These are phyloP conservation scores for Clonostachys solani DNA, from an alignment of 2,329 filamentous ascomycete species.

Conservation along the genomic window DNA sequence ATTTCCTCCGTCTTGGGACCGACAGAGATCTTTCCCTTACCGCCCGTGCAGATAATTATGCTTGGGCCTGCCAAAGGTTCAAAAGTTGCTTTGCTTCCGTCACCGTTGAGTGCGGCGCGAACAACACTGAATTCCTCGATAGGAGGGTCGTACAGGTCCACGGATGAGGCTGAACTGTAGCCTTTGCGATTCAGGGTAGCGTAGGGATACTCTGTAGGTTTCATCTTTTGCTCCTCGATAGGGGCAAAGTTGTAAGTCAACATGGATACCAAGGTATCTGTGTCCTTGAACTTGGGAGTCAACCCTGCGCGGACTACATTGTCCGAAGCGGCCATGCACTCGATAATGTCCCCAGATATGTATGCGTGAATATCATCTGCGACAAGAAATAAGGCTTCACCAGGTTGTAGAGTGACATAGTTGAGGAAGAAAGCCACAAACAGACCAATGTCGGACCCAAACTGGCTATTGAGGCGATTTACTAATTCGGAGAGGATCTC, in stretches of 20 bases:
- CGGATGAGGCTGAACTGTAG: slow-evolving; percentile 72
- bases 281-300: slow-evolving; percentile 98
- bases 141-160: slow-evolving; percentile 83
- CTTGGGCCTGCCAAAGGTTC: slow-evolving; percentile 84
- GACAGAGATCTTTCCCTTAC: slow-evolving; percentile 78
- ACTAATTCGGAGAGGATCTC: slow-evolving; percentile 74
- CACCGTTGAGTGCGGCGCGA: slow-evolving; percentile 61
- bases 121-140: slow-evolving; percentile 96
- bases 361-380: slow-evolving; percentile 98
- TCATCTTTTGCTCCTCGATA: slow-evolving; percentile 92
- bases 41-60: slow-evolving; percentile 85
- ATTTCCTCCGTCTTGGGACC: slow-evolving; percentile 76
- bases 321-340: slow-evolving; percentile 99
- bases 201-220: slow-evolving; percentile 80
- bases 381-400: slow-evolving; percentile 93
- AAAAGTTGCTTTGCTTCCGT: slow-evolving; percentile 80
- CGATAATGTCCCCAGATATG: slow-evolving; percentile 88
- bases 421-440: slow-evolving; percentile 98
- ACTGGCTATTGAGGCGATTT: slow-evolving; percentile 72
- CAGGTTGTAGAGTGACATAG: slow-evolving; percentile 80
- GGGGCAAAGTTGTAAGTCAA: slow-evolving; percentile 94
- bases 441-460: slow-evolving; percentile 84
- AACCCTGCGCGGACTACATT: slow-evolving; percentile 97
- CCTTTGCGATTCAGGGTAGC: slow-evolving; percentile 75
- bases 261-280: slow-evolving; percentile 82